Evolutionary conservation across 306 rosid genomes (phyloP).

Genomic region (Casuarina cunninghamiana): DNA sequence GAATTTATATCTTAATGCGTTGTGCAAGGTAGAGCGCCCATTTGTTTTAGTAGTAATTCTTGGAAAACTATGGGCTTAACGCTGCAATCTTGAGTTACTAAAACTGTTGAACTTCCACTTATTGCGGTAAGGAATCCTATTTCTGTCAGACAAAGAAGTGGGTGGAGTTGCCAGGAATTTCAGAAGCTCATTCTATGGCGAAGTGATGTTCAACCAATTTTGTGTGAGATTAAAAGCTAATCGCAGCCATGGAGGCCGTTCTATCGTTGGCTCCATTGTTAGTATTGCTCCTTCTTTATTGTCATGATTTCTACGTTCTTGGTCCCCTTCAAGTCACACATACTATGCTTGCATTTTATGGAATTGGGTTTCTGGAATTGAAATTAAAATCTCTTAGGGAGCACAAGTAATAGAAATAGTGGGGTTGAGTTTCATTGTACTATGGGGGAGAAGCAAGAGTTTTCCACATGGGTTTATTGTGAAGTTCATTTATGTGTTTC

Average conservation of each 20-base stretch:
- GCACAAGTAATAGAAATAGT: not conserved
- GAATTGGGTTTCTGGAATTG: not conserved
- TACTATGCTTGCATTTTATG: not conserved
- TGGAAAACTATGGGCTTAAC: not conserved
- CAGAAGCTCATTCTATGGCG: constrained; percentile 58
- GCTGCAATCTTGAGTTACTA: not conserved
- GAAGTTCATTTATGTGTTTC: constrained; percentile 32
- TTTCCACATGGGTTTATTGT: constrained; percentile 14
- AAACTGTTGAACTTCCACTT: not conserved
- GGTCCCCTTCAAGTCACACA: constrained; percentile 5
- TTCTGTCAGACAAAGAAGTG: constrained; percentile 57
- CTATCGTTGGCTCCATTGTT: constrained; percentile 72
- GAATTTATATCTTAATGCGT: not conserved
- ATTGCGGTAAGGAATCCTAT: constrained; percentile 5
- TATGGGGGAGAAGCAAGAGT: not conserved
- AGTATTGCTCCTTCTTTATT: constrained; percentile 32
- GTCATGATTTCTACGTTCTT: not conserved
- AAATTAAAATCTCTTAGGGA: not conserved
- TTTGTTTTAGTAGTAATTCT: not conserved
- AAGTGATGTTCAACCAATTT: constrained; percentile 34
- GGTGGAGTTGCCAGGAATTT: constrained; percentile 39
- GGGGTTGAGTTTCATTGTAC: not conserved
- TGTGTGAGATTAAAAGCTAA: constrained; percentile 30
- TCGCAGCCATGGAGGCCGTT: constrained; percentile 44
- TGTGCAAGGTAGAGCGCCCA: not conserved